A percentile compares a stretch with the other conserved stretches of the same genome.
Conservation (phyloP, 257 asterid genomes). For the Cinchona pubescens region DNA sequence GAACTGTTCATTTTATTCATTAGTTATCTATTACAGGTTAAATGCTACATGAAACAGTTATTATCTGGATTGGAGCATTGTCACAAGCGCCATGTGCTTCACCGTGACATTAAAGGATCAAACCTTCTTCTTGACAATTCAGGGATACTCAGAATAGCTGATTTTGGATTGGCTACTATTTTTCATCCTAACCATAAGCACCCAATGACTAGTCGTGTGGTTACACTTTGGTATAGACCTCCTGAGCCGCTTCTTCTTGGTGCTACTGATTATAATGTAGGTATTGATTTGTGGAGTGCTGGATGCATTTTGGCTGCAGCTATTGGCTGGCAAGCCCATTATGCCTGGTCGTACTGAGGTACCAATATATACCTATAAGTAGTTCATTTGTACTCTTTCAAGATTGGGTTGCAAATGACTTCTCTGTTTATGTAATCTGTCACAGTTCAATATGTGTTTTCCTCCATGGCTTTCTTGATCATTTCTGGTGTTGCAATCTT, state of each 20-base stretch:
- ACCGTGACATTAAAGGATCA: constrained; percentile 95
- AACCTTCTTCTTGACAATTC: constrained; percentile 78
- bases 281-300: constrained; percentile 95
- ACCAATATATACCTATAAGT: not conserved
- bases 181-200: constrained; percentile 75
- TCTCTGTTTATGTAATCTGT: not conserved
- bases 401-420: not conserved
- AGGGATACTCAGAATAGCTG: constrained; percentile 84
- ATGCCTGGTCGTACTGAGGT: constrained; percentile 99
- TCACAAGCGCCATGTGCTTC: constrained; percentile 79
- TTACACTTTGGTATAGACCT: constrained; percentile 92
- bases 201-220: constrained; percentile 93
- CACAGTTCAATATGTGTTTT: not conserved
- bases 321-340: constrained; percentile 89
- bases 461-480: not conserved
- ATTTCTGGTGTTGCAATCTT: not conserved
- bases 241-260: constrained; percentile 96
- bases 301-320: constrained; percentile 95
- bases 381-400: not conserved
- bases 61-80: constrained; percentile 94
- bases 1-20: not conserved
- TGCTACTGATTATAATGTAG: constrained; percentile 76
- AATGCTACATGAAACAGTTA: constrained; percentile 85
- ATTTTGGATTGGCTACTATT: constrained; percentile 86
- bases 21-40: constrained; percentile 52